phyloP scores from a whole-genome alignment of 139 green algal species.

The Closterium sp. region DNA sequence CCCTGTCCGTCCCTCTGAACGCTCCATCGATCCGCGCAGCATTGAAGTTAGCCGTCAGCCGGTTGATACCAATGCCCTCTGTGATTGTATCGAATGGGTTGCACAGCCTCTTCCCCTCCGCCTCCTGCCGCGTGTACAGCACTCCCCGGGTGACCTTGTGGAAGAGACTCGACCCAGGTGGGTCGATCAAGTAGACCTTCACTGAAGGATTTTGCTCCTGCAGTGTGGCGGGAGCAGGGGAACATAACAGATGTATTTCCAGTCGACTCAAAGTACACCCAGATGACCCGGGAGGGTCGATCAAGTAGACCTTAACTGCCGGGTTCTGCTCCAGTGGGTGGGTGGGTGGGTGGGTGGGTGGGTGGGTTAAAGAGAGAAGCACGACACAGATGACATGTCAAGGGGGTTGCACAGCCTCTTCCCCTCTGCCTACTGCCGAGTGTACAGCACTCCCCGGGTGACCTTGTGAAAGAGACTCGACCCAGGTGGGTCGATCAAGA shows the following conservation, averaged over 20 bases:
- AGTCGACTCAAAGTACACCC: no score
- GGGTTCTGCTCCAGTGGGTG: no score
- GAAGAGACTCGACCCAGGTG: slow-evolving; percentile 82
- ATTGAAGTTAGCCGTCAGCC: slow-evolving; percentile 88
- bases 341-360: no score
- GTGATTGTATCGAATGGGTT: slow-evolving; percentile 94
- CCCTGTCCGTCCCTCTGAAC: slow-evolving; percentile 74
- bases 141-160: slow-evolving; percentile 91
- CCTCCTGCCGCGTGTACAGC: slow-evolving; percentile 78
- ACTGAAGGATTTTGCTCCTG: slow-evolving; percentile 61
- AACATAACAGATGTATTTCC: no score
- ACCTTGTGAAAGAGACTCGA: slow-evolving; percentile 78
- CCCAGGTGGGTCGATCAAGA: no score
- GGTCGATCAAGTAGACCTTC: slow-evolving; percentile 73
- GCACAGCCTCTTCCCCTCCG: slow-evolving; percentile 79
- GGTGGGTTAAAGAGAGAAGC: no score
- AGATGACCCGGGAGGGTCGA: no score
- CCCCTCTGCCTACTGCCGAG: slow-evolving; percentile 80
- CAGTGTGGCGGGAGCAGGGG: slow-evolving; percentile 42
- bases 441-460: slow-evolving; percentile 85
- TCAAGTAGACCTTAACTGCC: no score
- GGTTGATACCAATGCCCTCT: slow-evolving; percentile 92
- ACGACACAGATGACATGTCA: no score
- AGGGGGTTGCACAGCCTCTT: no score
- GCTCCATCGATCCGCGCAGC: slow-evolving; percentile 72